These are phyloP conservation scores for Voacanga thouarsii DNA, from an alignment of 257 asterid genomes.

Conservation along the genomic window DNA sequence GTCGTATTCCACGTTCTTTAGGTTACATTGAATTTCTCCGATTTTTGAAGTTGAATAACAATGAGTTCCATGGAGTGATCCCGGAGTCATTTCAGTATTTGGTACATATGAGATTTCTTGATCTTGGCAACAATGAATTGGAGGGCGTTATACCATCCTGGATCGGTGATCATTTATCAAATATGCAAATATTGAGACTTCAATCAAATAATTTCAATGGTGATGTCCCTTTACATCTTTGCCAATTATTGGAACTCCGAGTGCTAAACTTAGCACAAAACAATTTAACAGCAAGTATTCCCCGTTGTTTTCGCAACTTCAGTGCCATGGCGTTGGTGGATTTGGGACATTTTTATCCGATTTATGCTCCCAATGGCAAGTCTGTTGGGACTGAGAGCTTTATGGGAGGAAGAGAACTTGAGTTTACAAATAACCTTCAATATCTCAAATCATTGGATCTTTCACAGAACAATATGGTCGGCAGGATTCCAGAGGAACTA, in stretches of 20 bases:
- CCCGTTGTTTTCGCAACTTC: too few species aligned
- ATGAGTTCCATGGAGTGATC: constrained; percentile 11
- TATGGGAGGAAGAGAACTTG: background rate
- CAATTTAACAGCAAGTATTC: too few species aligned
- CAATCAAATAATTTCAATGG: constrained; percentile 26
- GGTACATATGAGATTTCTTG: background rate
- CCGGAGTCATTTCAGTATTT: background rate
- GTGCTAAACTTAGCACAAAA: too few species aligned
- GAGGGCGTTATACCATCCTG: constrained; percentile 24
- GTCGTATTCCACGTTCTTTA: constrained; percentile 28
- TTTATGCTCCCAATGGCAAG: too few species aligned
- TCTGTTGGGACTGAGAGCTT: background rate
- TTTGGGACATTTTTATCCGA: too few species aligned
- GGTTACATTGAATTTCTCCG: constrained; percentile 16
- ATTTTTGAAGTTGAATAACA: constrained; percentile 19
- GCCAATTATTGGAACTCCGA: constrained; percentile 14
- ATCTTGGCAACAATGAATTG: constrained; percentile 6
- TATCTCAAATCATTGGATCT: too few species aligned
- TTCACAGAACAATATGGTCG: too few species aligned
- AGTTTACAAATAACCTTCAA: too few species aligned
- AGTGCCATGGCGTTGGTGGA: too few species aligned
- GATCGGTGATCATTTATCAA: constrained; percentile 21
- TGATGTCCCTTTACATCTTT: constrained; percentile 17
- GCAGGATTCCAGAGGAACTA: too few species aligned
- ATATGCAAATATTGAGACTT: constrained; percentile 21